These are phyloP conservation scores for Phytopythium sindhum DNA, from an alignment of 352 stramenopile species.

Conservation along the genomic window DNA sequence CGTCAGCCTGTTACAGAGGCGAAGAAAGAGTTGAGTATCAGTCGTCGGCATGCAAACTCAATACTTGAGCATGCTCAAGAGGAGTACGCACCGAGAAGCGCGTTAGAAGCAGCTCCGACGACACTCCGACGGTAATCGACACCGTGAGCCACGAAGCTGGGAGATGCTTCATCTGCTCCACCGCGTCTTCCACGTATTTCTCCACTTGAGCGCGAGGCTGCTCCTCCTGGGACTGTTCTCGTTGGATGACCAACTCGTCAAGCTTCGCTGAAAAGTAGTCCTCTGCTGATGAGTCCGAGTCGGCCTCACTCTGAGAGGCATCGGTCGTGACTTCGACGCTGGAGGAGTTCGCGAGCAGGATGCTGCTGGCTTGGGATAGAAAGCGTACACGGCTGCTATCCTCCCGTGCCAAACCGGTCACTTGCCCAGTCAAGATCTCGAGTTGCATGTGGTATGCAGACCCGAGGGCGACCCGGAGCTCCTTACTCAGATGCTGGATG, in stretches of 20 bases:
- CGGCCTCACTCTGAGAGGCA: neutral
- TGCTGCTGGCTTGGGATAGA: slow-evolving; percentile 35
- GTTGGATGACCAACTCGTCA: slow-evolving; percentile 7
- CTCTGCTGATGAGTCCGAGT: slow-evolving; percentile 9
- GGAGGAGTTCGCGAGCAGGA: slow-evolving; percentile 34
- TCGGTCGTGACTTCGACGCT: slow-evolving; percentile 12
- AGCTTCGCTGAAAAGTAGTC: slow-evolving; percentile 21
- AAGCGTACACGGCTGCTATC: slow-evolving; percentile 8
- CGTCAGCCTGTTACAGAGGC: slow-evolving; percentile 31
- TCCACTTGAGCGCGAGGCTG: slow-evolving; percentile 10
- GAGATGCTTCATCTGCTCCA: slow-evolving; percentile 25
- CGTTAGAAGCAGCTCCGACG: slow-evolving; percentile 46
- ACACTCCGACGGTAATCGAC: slow-evolving; percentile 34
- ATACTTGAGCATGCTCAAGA: neutral
- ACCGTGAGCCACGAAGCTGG: slow-evolving; percentile 40
- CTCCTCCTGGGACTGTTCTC: slow-evolving; percentile 2
- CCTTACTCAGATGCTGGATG: slow-evolving; percentile 42
- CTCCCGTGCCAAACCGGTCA: slow-evolving; percentile 7
- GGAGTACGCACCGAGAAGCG: slow-evolving; percentile 29
- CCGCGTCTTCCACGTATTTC: slow-evolving; percentile 14
- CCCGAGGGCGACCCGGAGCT: slow-evolving; percentile 40
- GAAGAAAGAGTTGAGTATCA: neutral
- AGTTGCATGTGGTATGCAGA: slow-evolving; percentile 43
- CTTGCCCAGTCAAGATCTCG: slow-evolving; percentile 10
- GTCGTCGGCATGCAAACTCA: neutral